phyloP scores from a whole-genome alignment of 139 green algal genomes.

The Chlorella ohadii region DNA sequence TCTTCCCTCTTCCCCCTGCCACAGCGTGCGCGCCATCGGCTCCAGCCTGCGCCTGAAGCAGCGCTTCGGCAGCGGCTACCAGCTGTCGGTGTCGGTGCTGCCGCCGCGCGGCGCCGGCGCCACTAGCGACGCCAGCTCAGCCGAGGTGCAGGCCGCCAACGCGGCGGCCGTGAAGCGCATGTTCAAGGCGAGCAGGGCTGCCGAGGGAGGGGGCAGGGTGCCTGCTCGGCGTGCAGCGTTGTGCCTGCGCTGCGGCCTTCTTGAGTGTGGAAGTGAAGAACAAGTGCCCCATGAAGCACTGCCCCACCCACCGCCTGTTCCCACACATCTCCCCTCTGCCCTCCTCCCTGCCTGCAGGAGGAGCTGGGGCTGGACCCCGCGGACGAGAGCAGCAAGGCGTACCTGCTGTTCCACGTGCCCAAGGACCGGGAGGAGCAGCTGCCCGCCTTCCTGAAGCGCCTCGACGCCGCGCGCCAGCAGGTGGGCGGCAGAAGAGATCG shows the following conservation, averaged over 20 bases:
- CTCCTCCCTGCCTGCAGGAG: neutral
- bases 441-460: slow-evolving; percentile 60
- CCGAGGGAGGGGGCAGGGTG: neutral
- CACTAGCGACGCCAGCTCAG: neutral
- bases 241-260: too few relatives aligned
- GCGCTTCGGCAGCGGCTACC: slow-evolving; percentile 88
- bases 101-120: neutral
- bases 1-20: neutral
- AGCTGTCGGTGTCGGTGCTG: slow-evolving; percentile 39
- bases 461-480: slow-evolving; percentile 57
- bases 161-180: slow-evolving; percentile 52
- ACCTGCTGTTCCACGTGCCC: slow-evolving; percentile 76
- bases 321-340: neutral
- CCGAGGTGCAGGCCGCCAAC: slow-evolving; percentile 17
- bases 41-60: slow-evolving; percentile 90
- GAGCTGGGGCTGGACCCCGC: slow-evolving; percentile 61
- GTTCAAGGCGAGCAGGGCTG: slow-evolving; percentile 39
- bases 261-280: too few relatives aligned
- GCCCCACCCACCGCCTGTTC: neutral
- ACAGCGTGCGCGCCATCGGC: slow-evolving; percentile 82
- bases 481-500: too few relatives aligned
- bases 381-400: slow-evolving; percentile 63
- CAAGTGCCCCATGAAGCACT: too few relatives aligned
- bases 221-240: neutral
- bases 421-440: slow-evolving; percentile 59